Evolutionary conservation across 2,329 filamentous ascomycete species (phyloP).

Genomic region (Colletotrichum agaves): DNA sequence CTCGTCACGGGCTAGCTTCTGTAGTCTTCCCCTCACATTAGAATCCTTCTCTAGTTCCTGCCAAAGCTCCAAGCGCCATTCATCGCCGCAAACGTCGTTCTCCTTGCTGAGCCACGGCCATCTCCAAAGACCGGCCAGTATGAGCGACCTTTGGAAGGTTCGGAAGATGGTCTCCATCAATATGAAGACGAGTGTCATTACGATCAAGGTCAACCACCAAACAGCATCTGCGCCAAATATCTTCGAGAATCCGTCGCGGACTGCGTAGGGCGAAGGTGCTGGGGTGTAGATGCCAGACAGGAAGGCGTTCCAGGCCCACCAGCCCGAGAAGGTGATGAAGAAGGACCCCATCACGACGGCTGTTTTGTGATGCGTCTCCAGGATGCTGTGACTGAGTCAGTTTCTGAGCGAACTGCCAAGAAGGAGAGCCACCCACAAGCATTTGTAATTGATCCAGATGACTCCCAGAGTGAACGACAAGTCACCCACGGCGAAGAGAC

Average conservation of each 20-base stretch:
- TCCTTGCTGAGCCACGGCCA: slow-evolving; percentile 53
- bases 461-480: slow-evolving; percentile 78
- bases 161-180: slow-evolving; percentile 73
- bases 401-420: background rate
- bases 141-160: slow-evolving; percentile 56
- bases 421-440: slow-evolving; percentile 68
- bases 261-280: slow-evolving; percentile 68
- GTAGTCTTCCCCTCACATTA: slow-evolving; percentile 54
- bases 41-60: slow-evolving; percentile 68
- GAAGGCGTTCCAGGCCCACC: slow-evolving; percentile 80
- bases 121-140: slow-evolving; percentile 59
- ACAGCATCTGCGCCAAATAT: slow-evolving; percentile 74
- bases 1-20: slow-evolving; percentile 49
- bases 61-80: slow-evolving; percentile 66
- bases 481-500: slow-evolving; percentile 78
- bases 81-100: slow-evolving; percentile 48
- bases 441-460: slow-evolving; percentile 78
- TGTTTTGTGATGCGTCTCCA: slow-evolving; percentile 83
- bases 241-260: slow-evolving; percentile 72
- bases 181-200: slow-evolving; percentile 69
- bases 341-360: slow-evolving; percentile 69
- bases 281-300: slow-evolving; percentile 70
- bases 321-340: slow-evolving; percentile 71
- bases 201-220: slow-evolving; percentile 80
- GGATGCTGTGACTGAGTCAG: slow-evolving; percentile 58